These are phyloP conservation scores for Kalanchoe fedtschenkoi DNA, from an alignment of 164 flowering plant genomes.

Conservation along the genomic window DNA sequence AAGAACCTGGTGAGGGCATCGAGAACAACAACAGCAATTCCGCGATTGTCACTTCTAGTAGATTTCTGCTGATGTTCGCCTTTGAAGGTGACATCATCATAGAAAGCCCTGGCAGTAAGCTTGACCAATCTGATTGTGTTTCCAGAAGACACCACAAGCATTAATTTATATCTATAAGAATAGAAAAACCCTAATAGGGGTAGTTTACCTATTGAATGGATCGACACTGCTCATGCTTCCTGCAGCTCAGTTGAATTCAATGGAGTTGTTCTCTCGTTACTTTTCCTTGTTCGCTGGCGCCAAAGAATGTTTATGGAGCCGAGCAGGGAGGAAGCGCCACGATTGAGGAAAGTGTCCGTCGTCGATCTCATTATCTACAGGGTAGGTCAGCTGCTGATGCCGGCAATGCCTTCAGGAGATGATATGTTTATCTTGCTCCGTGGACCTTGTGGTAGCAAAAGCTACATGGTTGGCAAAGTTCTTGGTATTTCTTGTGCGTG, in stretches of 20 bases:
- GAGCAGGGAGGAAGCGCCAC: too few relatives aligned
- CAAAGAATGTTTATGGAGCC: too few relatives aligned
- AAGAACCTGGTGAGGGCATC: slow-evolving; percentile 90
- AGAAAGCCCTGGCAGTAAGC: slow-evolving; percentile 39
- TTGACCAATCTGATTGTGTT: slow-evolving; percentile 25
- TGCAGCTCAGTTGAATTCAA: background rate
- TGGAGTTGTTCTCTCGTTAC: too few relatives aligned
- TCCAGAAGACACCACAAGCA: background rate
- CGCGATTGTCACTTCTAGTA: slow-evolving; percentile 78
- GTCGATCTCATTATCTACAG: slow-evolving; percentile 5
- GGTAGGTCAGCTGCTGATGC: slow-evolving; percentile 9
- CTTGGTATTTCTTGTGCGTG: too few relatives aligned
- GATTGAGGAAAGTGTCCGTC: too few relatives aligned
- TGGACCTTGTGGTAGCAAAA: too few relatives aligned
- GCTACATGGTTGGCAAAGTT: too few relatives aligned
- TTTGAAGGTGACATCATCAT: slow-evolving; percentile 33
- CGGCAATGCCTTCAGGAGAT: slow-evolving; percentile 9
- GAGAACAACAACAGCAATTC: slow-evolving; percentile 89
- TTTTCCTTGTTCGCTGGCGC: too few relatives aligned
- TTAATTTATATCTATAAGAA: background rate
- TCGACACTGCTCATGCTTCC: slow-evolving; percentile 14
- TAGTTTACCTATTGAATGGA: slow-evolving; percentile 24
- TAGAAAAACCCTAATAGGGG: background rate
- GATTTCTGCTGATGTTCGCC: slow-evolving; percentile 61
- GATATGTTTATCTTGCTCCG: background rate